Conservation (phyloP, 202 grass and related monocot genomes). For the Schoenoplectus tabernaemontani region DNA sequence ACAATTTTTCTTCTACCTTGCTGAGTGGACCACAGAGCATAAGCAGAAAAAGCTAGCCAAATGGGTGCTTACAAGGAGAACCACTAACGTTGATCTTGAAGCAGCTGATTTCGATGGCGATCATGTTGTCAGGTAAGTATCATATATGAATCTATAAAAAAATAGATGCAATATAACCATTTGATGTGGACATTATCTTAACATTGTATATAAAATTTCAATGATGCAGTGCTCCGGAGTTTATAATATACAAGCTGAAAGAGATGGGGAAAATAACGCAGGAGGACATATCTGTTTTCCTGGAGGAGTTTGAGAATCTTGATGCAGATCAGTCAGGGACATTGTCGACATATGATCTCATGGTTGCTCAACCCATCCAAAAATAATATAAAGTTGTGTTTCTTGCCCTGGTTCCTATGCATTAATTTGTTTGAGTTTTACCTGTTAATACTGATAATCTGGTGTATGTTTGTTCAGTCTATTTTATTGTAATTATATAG, state of each 20-base stretch:
- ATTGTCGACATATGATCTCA: conserved; percentile 45
- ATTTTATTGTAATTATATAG: background rate
- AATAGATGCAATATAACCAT: background rate
- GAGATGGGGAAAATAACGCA: conserved; percentile 81
- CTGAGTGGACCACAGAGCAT: conserved; percentile 54
- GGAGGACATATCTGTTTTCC: conserved; percentile 62
- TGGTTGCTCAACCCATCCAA: conserved; percentile 29
- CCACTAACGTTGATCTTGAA: conserved; percentile 69
- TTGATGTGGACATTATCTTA: background rate
- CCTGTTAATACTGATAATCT: conserved; percentile 27
- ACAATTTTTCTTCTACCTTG: conserved; percentile 75
- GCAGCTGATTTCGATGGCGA: conserved; percentile 75
- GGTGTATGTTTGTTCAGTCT: background rate
- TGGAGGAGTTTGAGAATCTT: conserved; percentile 67
- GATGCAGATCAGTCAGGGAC: conserved; percentile 67
- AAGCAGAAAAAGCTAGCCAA: conserved; percentile 72
- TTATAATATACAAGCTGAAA: conserved; percentile 94
- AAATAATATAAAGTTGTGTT: conserved; percentile 18
- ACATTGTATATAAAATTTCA: conserved; percentile 3
- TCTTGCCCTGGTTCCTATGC: conserved; percentile 11
- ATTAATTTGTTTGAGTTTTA: background rate
- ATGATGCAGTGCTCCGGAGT: conserved; percentile 66
- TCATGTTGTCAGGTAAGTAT: conserved; percentile 51
- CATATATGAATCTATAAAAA: background rate
- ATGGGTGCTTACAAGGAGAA: conserved; percentile 64